phyloP scores from a whole-genome alignment of 257 asterid species.

The Rhazya stricta region DNA sequence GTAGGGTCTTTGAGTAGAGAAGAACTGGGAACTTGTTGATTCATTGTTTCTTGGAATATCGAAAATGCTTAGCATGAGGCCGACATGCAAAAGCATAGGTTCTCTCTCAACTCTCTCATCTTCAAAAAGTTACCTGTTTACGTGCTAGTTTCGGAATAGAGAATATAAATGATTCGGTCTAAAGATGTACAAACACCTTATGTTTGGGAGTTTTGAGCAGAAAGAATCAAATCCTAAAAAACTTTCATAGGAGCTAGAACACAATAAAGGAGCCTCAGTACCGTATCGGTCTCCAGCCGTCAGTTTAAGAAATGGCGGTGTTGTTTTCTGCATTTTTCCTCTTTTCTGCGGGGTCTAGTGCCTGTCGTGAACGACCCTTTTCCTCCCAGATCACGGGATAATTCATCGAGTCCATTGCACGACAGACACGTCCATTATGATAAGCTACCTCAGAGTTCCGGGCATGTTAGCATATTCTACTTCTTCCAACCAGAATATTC shows the following conservation, averaged over 20 bases:
- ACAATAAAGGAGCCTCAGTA: no score
- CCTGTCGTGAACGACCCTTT: no score
- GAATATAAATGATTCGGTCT: no score
- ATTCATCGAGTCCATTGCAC: background rate
- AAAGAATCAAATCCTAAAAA: no score
- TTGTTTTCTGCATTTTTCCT: background rate
- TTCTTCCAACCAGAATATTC: slow-evolving; percentile 3
- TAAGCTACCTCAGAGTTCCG: background rate
- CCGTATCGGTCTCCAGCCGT: background rate
- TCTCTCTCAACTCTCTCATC: background rate
- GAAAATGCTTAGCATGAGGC: slow-evolving; percentile 19
- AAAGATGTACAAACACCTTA: no score
- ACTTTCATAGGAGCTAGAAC: no score
- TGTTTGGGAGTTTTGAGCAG: no score
- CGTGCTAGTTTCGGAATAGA: no score
- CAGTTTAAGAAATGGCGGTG: background rate
- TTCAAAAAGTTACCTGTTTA: background rate
- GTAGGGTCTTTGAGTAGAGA: background rate
- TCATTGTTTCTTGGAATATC: background rate
- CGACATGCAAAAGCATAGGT: slow-evolving; percentile 13
- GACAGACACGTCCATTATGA: slow-evolving; percentile 9
- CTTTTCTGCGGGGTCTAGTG: no score
- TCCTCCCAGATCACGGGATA: slow-evolving; percentile 16
- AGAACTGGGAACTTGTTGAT: background rate
- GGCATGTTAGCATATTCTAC: slow-evolving; percentile 8